A percentile compares a stretch with the other conserved stretches of the same genome.
These are phyloP conservation scores for Alternaria postmessia DNA, from an alignment of 2,329 filamentous ascomycete species.

Conservation along the genomic window DNA sequence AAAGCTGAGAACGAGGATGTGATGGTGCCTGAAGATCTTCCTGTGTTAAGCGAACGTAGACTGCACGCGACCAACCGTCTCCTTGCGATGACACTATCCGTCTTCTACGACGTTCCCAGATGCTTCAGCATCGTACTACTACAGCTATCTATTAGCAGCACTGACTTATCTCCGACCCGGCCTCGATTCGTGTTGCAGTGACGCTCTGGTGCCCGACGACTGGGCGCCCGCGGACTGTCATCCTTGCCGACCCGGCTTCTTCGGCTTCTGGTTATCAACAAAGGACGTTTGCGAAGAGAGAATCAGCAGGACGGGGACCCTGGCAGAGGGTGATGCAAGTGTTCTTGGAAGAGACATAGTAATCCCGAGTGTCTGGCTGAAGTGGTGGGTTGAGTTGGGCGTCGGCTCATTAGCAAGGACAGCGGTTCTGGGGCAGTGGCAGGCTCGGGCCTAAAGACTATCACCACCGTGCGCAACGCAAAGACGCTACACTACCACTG, in stretches of 20 bases:
- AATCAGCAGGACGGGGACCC: conserved; percentile 9
- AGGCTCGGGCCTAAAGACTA: conserved; percentile 29
- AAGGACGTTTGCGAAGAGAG: conserved; percentile 2
- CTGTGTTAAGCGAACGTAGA: conserved; percentile 23
- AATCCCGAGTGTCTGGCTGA: conserved; percentile 4
- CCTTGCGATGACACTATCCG: conserved; percentile 14
- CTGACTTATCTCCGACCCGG: conserved; percentile 17
- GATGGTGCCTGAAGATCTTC: conserved; percentile 27
- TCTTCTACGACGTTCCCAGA: conserved; percentile 17
- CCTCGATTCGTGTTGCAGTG: conserved; percentile 25
- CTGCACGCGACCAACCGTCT: conserved; percentile 18
- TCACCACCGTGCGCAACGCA: conserved; percentile 42
- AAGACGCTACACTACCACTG: conserved; percentile 34
- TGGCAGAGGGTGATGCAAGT: neutral
- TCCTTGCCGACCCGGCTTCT: conserved; percentile 20
- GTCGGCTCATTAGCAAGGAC: conserved; percentile 5
- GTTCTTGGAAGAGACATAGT: neutral
- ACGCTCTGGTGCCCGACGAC: conserved; percentile 17
- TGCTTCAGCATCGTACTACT: conserved; percentile 21
- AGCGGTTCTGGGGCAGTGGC: conserved; percentile 13
- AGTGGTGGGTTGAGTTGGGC: conserved; percentile 8
- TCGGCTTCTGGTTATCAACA: conserved; percentile 16
- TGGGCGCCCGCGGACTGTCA: conserved; percentile 16
- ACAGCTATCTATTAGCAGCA: conserved; percentile 13
- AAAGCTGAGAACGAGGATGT: neutral